phyloP scores from a whole-genome alignment of 805 yeast species.

The Spathaspora gorwiae region DNA sequence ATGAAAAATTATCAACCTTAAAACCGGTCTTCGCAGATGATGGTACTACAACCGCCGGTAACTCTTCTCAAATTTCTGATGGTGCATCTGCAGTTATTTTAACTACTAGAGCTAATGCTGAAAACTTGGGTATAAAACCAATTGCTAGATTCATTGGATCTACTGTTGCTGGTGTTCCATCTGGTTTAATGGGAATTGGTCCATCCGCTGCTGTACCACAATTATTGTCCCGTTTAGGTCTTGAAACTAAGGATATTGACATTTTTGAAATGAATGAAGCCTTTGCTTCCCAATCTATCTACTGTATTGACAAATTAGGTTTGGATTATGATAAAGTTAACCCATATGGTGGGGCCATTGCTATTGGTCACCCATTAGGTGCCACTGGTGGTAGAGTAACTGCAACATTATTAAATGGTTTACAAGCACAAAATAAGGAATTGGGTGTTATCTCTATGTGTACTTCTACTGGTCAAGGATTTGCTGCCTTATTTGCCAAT shows the following conservation, averaged over 20 bases:
- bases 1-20: slow-evolving; percentile 22
- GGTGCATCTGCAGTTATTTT: slow-evolving; percentile 33
- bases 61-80: slow-evolving; percentile 33
- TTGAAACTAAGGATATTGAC: slow-evolving; percentile 21
- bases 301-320: slow-evolving; percentile 23
- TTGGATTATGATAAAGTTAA: slow-evolving; percentile 37
- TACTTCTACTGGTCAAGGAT: slow-evolving; percentile 38
- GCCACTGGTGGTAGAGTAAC: slow-evolving; percentile 52
- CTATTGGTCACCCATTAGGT: slow-evolving; percentile 44
- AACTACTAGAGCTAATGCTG: slow-evolving; percentile 32
- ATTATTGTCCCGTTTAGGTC: slow-evolving; percentile 17
- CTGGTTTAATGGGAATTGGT: slow-evolving; percentile 33
- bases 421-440: slow-evolving; percentile 22
- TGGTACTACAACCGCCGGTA: slow-evolving; percentile 33
- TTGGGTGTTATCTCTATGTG: slow-evolving; percentile 39
- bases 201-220: slow-evolving; percentile 32
- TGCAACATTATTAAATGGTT: slow-evolving; percentile 33
- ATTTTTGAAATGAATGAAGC: slow-evolving; percentile 35
- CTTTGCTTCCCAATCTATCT: slow-evolving; percentile 31
- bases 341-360: slow-evolving; percentile 16
- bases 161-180: slow-evolving; percentile 31
- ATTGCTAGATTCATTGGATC: slow-evolving; percentile 26
- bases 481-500: slow-evolving; percentile 28
- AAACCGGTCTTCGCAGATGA: slow-evolving; percentile 27
- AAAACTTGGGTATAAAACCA: slow-evolving; percentile 24